Base-by-base conservation (phyloP, 2,329 filamentous ascomycete species). In the Dactylellina haptotyla region DNA sequence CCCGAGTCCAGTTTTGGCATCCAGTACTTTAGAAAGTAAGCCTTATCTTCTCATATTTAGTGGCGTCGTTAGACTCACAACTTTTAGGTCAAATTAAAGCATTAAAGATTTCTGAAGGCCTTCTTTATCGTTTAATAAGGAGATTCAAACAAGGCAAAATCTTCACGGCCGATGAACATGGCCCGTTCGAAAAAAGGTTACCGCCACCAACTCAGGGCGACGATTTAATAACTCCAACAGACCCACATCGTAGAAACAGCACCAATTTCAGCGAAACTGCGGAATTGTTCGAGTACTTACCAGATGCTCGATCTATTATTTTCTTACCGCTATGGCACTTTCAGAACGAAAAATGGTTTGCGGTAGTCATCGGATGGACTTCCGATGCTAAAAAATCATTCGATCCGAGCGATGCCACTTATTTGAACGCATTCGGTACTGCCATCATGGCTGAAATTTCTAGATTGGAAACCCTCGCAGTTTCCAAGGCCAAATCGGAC, bases 401-500 rank as follows among this genome's bases (percentile, higher is more conserved):
- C 32, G 51, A 56, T 16, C 51, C 51, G 9, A 39, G 32, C 26
- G 81, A 82, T 3, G 86, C 87, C 34, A 80, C 88, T 1, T 83
- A 81, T 10, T 85, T 84, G 4, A 79, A 80, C 2, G 84, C 83
- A 0, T 87, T 87, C 73, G 83, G 83, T 0, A 84, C 84, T 61
- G 83, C 84, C 0, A 84, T 86, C 14, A 87, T 87, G 81, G 82
- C 85, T 0, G 86, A 88, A 58, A 80, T 56, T 88, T 82, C 84
- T 0, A 81, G 84, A 1, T 71, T 86, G 50, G 84, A 87, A 65
- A 84, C 84, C 0, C 79, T 37, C 39, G 70, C n/a, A 5, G 80
- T 81, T 0, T 81, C 83, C 30, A 83, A 81, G 57, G 85, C 85
- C 45, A 88, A 87, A 77, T 83, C 84, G 1, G 86, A 88, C 69